These are phyloP conservation scores for Gamsiella multidivaricata DNA, from an alignment of 192 early-diverging fungal species.

Conservation along the genomic window DNA sequence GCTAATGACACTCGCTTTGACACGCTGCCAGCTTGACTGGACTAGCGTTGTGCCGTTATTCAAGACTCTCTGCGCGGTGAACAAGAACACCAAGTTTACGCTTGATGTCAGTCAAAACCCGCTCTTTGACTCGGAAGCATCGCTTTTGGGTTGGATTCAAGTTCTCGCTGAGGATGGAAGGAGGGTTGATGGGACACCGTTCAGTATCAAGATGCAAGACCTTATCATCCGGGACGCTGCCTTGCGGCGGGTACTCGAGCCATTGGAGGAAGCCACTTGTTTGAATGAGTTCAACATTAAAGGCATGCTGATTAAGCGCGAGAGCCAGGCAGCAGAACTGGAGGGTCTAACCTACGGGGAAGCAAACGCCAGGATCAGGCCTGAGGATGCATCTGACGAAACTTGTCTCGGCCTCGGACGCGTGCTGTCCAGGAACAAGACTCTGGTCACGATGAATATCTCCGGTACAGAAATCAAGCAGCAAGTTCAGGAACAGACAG, in stretches of 20 bases:
- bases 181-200: conserved; percentile 10
- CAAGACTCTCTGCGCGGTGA: conserved; percentile 26
- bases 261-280: conserved; percentile 31
- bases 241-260: conserved; percentile 14
- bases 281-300: conserved; percentile 47
- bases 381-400: conserved; percentile 28
- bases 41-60: conserved; percentile 17
- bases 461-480: conserved; percentile 32
- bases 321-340: conserved; percentile 33
- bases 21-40: conserved; percentile 24
- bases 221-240: conserved; percentile 22
- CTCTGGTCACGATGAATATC: conserved; percentile 36
- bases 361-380: conserved; percentile 7
- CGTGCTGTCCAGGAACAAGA: conserved; percentile 31
- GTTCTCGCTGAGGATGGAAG: neutral
- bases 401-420: conserved; percentile 40
- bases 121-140: conserved; percentile 31
- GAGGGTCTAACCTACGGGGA: conserved; percentile 16
- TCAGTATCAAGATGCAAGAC: conserved; percentile 40
- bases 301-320: conserved; percentile 30
- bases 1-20: conserved; percentile 20
- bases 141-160: conserved; percentile 25
- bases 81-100: conserved; percentile 40
- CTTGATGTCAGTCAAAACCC: conserved; percentile 44
- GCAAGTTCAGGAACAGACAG: neutral